A percentile compares a stretch with the other conserved stretches of the same genome.
phyloP scores from a whole-genome alignment of 192 early-diverging fungal genomes.

The Umbelopsis vinacea region DNA sequence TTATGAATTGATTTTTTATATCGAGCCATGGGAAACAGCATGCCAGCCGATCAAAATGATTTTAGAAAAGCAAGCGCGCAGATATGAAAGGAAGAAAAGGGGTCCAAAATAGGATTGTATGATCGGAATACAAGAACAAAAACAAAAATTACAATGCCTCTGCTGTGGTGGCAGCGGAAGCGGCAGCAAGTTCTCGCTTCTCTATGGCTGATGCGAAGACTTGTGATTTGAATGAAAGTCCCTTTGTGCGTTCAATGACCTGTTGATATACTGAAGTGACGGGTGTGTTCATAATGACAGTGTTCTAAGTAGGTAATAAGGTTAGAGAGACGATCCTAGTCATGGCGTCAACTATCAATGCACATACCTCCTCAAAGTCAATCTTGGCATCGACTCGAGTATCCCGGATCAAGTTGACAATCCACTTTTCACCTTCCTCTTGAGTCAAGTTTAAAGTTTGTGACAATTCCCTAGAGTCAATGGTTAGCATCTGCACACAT shows the following conservation, averaged over 20 bases:
- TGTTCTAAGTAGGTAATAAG: conserved; percentile 59
- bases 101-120: conserved; percentile 9
- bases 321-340: neutral
- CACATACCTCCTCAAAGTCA: conserved; percentile 81
- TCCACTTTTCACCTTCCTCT: conserved; percentile 97
- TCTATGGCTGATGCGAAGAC: conserved; percentile 87
- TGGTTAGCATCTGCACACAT: neutral
- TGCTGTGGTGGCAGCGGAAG: conserved; percentile 24
- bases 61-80: neutral
- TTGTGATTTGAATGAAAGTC: conserved; percentile 89
- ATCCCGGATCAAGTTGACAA: conserved; percentile 95
- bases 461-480: conserved; percentile 63
- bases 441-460: conserved; percentile 83
- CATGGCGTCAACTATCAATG: neutral
- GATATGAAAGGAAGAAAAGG: neutral
- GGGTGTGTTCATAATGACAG: conserved; percentile 91
- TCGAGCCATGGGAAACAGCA: neutral
- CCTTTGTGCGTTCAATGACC: conserved; percentile 94
- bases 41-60: neutral
- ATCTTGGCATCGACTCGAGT: conserved; percentile 97
- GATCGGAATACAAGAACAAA: too few relatives aligned
- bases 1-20: neutral
- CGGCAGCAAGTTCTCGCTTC: conserved; percentile 71
- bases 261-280: conserved; percentile 90
- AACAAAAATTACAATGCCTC: conserved; percentile 16